Base-by-base conservation (phyloP, 176 grass and related monocot genomes). In the Melocanna baccifera region DNA sequence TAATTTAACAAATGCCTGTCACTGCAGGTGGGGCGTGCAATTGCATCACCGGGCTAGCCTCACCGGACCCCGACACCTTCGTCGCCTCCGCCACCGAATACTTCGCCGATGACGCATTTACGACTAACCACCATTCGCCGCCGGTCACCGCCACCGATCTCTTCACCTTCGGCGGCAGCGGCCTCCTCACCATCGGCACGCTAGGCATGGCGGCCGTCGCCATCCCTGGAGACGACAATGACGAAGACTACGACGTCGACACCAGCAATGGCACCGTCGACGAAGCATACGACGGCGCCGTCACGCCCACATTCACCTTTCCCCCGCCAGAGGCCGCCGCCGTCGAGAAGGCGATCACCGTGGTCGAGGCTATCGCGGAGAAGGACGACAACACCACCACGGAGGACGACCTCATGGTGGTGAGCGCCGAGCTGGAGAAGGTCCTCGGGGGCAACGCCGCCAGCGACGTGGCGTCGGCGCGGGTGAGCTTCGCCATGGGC, bases 341-440 rank as follows among this genome's bases (percentile, higher is more conserved):
- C 5, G 62, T 41, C 0, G 77, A 91, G 62, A 88, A 88, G 81
- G 87, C 68, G 0, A 68, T 70, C 28, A 75, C 79, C 10, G 82
- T 41, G 11, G 85, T 97, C 1, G 91, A 94, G 78, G 89, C 91
- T 7, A 93, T 97, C 12, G 83, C 95, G 1, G 92, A 97, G 86
- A 97, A 97, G 78, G 85, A 86, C 25, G 95, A 92, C 18, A 71
- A 84, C 74, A 84, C 88, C 18, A 92, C 93, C 3, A 96, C 93
- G 37, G 97, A 96, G 88, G 89, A 86, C 43, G 97, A 99, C 59
- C 88, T 99, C 11, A 85, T 96, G 88, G 55, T 93, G 47, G 93
- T 99, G 19, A 99, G 81, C 34, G 84, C 79, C 48, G 93, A 99
- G 69, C 90, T 99, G 22, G 97, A 99, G 79, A 99, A 99, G 86